phyloP scores from a whole-genome alignment of 2,329 filamentous ascomycete species.

The Alternaria novae-zelandiae region DNA sequence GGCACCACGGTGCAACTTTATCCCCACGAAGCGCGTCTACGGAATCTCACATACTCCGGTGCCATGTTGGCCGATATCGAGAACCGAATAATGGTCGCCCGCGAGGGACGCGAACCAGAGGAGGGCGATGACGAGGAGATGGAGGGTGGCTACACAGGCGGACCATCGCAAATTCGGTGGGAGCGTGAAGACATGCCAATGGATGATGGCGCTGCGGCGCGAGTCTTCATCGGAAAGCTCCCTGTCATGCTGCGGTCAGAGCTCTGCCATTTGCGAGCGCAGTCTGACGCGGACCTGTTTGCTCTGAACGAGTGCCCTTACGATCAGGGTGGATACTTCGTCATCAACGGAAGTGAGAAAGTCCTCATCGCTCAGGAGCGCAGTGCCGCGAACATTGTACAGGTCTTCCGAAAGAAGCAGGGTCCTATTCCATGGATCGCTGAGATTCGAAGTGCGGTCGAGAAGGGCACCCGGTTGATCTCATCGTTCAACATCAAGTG shows the following conservation, averaged over 20 bases:
- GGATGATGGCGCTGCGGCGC: conserved; percentile 64
- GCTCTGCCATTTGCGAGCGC: conserved; percentile 86
- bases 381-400: conserved; percentile 96
- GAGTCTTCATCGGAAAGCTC: conserved; percentile 91
- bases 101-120: conserved; percentile 71
- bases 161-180: conserved; percentile 52
- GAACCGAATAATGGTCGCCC: conserved; percentile 82
- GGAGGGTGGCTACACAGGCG: conserved; percentile 40
- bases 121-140: conserved; percentile 67
- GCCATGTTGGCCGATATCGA: conserved; percentile 89
- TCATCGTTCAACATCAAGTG: conserved; percentile 92
- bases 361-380: conserved; percentile 97
- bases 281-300: conserved; percentile 86
- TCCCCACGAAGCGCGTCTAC: conserved; percentile 92
- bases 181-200: conserved; percentile 57
- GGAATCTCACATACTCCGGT: conserved; percentile 93
- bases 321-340: conserved; percentile 97
- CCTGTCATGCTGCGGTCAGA: conserved; percentile 98
- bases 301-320: conserved; percentile 96
- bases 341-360: conserved; percentile 99
- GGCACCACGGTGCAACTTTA: conserved; percentile 84
- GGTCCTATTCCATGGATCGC: conserved; percentile 91
- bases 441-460: conserved; percentile 93
- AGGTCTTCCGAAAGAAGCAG: conserved; percentile 99
- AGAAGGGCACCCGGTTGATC: conserved; percentile 94